phyloP scores from a whole-genome alignment of 2,329 filamentous ascomycete species.

The Neonectria hederae region DNA sequence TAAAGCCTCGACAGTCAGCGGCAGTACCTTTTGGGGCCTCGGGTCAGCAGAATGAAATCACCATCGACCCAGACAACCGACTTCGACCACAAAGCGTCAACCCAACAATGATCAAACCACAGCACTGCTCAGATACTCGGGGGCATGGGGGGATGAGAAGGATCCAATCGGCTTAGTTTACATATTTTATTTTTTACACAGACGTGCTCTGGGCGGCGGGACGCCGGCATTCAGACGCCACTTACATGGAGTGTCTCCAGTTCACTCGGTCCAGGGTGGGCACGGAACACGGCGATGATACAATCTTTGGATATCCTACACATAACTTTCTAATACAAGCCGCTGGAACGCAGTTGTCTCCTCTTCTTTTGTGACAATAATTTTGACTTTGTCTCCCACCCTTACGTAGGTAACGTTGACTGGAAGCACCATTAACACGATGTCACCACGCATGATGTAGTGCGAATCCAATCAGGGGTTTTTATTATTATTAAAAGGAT shows the following conservation, averaged over 20 bases:
- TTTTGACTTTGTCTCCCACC: too few relatives aligned
- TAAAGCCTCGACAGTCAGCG: slow-evolving; percentile 37
- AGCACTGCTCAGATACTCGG: neutral
- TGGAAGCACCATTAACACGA: too few relatives aligned
- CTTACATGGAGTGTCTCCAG: slow-evolving; percentile 6
- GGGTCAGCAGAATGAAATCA: neutral
- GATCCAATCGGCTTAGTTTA: neutral
- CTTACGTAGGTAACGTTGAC: too few relatives aligned
- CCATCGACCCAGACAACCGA: neutral
- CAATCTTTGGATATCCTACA: slow-evolving; percentile 1
- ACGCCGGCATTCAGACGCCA: slow-evolving; percentile 35
- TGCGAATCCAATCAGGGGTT: too few relatives aligned
- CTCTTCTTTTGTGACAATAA: neutral
- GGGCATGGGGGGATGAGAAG: neutral
- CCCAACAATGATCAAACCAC: neutral
- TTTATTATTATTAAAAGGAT: too few relatives aligned
- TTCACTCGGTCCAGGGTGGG: slow-evolving; percentile 20
- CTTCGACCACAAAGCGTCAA: neutral
- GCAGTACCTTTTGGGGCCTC: neutral
- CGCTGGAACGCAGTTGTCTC: slow-evolving; percentile 9
- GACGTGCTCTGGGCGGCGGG: slow-evolving; percentile 33
- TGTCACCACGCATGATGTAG: too few relatives aligned
- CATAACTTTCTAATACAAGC: slow-evolving; percentile 37
- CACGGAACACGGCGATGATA: neutral
- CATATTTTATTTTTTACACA: slow-evolving; percentile 14